Evolutionary conservation across 495 filamentous ascomycete genomes (phyloP).

Genomic region (Hyaloscypha bicolor): DNA sequence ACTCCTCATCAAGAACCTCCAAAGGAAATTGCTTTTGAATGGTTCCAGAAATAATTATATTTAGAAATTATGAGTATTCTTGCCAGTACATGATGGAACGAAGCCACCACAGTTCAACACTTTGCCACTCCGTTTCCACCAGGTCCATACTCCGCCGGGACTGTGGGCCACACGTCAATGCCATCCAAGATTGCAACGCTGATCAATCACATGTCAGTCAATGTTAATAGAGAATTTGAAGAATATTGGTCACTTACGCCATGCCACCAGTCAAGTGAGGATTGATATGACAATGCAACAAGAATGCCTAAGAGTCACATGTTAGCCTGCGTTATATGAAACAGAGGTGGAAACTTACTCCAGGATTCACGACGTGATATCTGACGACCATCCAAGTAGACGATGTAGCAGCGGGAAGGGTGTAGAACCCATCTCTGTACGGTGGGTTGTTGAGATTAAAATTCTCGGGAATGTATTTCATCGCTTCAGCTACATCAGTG

Average conservation of each 20-base stretch:
- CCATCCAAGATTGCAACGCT: conserved; percentile 56
- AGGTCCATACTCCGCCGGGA: conserved; percentile 35
- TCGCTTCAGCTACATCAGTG: conserved; percentile 53
- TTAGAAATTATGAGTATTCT: too few species aligned
- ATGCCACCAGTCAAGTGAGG: conserved; percentile 60
- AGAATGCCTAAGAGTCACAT: conserved; percentile 40
- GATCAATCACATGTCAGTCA: not conserved
- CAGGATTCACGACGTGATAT: conserved; percentile 61
- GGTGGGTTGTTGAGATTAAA: conserved; percentile 61
- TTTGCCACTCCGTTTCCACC: not conserved
- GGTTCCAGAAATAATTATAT: too few species aligned
- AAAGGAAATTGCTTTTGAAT: too few species aligned
- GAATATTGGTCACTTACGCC: conserved; percentile 27
- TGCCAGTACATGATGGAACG: too few species aligned
- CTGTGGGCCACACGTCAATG: conserved; percentile 54
- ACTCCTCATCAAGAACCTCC: too few species aligned
- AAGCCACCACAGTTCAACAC: not conserved
- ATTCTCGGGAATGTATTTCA: conserved; percentile 43
- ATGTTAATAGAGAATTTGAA: not conserved
- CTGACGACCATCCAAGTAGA: conserved; percentile 55
- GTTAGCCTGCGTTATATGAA: not conserved
- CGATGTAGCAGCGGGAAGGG: conserved; percentile 36
- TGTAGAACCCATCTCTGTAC: conserved; percentile 51
- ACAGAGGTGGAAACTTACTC: conserved; percentile 24
- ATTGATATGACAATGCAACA: conserved; percentile 65